Conservation (phyloP, 306 rosid species). For the Malus asiatica region DNA sequence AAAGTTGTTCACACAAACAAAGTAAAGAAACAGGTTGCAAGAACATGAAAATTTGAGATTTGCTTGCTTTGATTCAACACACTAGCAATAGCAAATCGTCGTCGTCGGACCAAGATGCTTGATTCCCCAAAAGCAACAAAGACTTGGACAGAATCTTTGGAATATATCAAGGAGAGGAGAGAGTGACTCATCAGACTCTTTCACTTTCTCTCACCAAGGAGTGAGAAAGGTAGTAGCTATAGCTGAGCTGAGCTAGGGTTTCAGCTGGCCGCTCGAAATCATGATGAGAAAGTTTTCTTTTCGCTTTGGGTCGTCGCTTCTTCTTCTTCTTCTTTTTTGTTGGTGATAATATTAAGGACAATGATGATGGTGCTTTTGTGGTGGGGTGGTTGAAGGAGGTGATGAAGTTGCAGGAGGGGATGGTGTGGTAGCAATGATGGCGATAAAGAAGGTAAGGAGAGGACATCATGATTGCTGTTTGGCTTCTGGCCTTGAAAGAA, state of each 20-base stretch:
- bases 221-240: background rate
- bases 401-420: slow-evolving; percentile 10
- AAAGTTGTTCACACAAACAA: background rate
- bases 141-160: background rate
- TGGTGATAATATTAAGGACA: slow-evolving; percentile 8
- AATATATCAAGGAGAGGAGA: background rate
- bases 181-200: background rate
- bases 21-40: background rate
- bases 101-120: slow-evolving; percentile 95
- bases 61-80: slow-evolving; percentile 14
- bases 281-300: slow-evolving; percentile 4
- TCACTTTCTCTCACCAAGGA: background rate
- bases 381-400: slow-evolving; percentile 41
- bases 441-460: slow-evolving; percentile 40
- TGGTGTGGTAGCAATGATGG: slow-evolving; percentile 66
- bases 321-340: slow-evolving; percentile 9
- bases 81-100: slow-evolving; percentile 34
- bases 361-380: slow-evolving; percentile 41
- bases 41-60: slow-evolving; percentile 18
- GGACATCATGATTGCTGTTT: slow-evolving; percentile 51
- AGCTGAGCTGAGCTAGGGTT: slow-evolving; percentile 6
- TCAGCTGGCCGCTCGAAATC: background rate
- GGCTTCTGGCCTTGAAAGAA: slow-evolving; percentile 35
- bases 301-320: background rate
- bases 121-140: slow-evolving; percentile 56